Base-by-base conservation (phyloP, 2,329 filamentous ascomycete species). In the Colletotrichum sidae region DNA sequence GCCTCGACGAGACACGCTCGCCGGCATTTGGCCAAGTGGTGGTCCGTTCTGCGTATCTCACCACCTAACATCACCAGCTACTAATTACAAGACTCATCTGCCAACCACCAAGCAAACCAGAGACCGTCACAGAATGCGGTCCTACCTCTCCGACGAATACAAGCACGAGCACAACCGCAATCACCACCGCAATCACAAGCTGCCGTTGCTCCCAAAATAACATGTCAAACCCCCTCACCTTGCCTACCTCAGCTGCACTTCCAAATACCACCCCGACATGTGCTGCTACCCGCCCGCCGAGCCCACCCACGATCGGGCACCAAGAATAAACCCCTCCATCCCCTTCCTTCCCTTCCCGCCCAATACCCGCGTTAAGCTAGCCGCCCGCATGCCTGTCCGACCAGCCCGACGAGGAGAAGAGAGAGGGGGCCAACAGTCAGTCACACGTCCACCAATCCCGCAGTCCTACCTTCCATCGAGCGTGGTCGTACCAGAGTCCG, bases 341-440 rank as follows among this genome's bases (percentile, higher is more conserved):
- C 12, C 44, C n/a, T 17, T 25, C 44, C 8, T 46, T 15, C 45
- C 13, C 41, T 45, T 39, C 41, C 45, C 49, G 54, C 58, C 58
- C 63, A 62, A 66, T 66, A 46, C 49, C 49, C 57, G 47, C 57
- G 57, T 38, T 45, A 60, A 54, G 49, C 57, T 60, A 60, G 55
- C 49, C 57, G 57, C 57, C 57, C 44, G 39, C 35, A 45, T 13
- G 25, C 25, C 25, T 25, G 25, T 25, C 25, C 25, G 25, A 25
- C 25, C 25, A 25, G 25, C 25, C 25, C 25, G 5, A 25, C 25
- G 25, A 25, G 25, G 25, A 25, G 25, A 25, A 25, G 25, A 25
- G 25, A 25, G 25, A 25, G 25, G 25, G 25, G 25, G 25, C 25
- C 25, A 25, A 25, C 25, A 25, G 25, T 25, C 25, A 25, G 25